Evolutionary conservation across 768 basidiomycete species (phyloP).

Genomic region (Epithele typhae): DNA sequence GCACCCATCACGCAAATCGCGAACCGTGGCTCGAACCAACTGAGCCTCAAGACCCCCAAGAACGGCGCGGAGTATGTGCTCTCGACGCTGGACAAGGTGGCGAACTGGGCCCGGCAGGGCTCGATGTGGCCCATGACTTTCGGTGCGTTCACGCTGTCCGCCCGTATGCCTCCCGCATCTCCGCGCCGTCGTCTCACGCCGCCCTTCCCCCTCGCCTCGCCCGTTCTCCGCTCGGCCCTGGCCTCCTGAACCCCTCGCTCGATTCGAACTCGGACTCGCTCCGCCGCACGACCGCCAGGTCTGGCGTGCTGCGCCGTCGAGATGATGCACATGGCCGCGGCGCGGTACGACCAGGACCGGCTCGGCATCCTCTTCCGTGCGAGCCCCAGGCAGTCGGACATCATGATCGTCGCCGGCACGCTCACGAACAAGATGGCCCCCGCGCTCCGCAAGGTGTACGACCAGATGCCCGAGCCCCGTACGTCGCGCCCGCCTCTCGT

Average conservation of each 20-base stretch:
- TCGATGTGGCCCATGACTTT: slow-evolving; percentile 99
- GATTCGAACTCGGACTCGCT: slow-evolving; percentile 11
- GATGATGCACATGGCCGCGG: slow-evolving; percentile 99
- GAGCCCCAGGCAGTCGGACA: slow-evolving; percentile 94
- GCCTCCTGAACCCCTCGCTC: not conserved
- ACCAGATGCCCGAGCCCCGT: slow-evolving; percentile 99
- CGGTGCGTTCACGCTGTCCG: slow-evolving; percentile 36
- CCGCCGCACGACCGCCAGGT: slow-evolving; percentile 40
- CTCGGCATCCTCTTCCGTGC: slow-evolving; percentile 98
- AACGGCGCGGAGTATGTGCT: slow-evolving; percentile 91
- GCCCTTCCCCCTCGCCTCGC: no score
- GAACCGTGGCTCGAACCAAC: slow-evolving; percentile 75
- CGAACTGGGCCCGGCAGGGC: slow-evolving; percentile 96
- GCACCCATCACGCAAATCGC: slow-evolving; percentile 71
- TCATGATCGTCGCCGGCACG: slow-evolving; percentile 99
- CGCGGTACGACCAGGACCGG: slow-evolving; percentile 97
- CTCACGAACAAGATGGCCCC: slow-evolving; percentile 99
- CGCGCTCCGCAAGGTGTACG: slow-evolving; percentile 92
- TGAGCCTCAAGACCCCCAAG: slow-evolving; percentile 80
- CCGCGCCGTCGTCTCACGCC: no score
- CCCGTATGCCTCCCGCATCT: not conserved
- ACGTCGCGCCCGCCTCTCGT: slow-evolving; percentile 28
- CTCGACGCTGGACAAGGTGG: slow-evolving; percentile 92
- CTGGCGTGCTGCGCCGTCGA: slow-evolving; percentile 99
- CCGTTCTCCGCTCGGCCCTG: no score